phyloP scores from a whole-genome alignment of 495 filamentous ascomycete genomes.

The Penicillium subrubescens region DNA sequence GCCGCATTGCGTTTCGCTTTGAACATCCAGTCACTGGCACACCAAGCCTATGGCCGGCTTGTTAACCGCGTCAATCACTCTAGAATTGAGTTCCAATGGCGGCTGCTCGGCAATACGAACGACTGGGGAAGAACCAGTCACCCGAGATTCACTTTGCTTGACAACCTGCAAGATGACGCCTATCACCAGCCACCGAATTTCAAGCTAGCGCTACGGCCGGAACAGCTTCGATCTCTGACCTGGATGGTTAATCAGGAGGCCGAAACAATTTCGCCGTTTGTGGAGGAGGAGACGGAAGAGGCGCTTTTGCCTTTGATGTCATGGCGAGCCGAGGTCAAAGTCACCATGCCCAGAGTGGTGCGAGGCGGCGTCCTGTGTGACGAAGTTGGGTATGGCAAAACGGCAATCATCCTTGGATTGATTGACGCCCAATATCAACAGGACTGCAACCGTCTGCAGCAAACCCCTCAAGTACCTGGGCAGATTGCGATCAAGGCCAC shows the following conservation, averaged over 20 bases:
- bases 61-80: slow-evolving; percentile 1
- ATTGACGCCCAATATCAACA: slow-evolving; percentile 51
- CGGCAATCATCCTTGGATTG: slow-evolving; percentile 68
- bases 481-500: slow-evolving; percentile 62
- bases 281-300: slow-evolving; percentile 71
- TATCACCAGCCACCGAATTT: slow-evolving; percentile 44
- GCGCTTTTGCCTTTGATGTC: slow-evolving; percentile 57
- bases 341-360: slow-evolving; percentile 38
- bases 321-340: slow-evolving; percentile 63
- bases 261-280: slow-evolving; percentile 47
- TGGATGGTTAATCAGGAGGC: slow-evolving; percentile 72
- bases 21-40: slow-evolving; percentile 58
- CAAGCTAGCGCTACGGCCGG: slow-evolving; percentile 41
- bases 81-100: slow-evolving; percentile 45
- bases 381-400: slow-evolving; percentile 83
- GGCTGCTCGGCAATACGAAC: slow-evolving; percentile 51
- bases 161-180: slow-evolving; percentile 46
- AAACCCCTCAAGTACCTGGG: slow-evolving; percentile 22
- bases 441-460: slow-evolving; percentile 5
- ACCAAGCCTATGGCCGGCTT: slow-evolving; percentile 53
- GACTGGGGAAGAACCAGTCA: slow-evolving; percentile 33
- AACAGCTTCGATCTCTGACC: slow-evolving; percentile 59
- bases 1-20: slow-evolving; percentile 50
- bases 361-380: slow-evolving; percentile 76
- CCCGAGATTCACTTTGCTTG: slow-evolving; percentile 40